A percentile compares a stretch with the other conserved stretches of the same genome.
These are phyloP conservation scores for Cucurbitaria berberidis DNA, from an alignment of 2,329 filamentous ascomycete species.

Conservation along the genomic window DNA sequence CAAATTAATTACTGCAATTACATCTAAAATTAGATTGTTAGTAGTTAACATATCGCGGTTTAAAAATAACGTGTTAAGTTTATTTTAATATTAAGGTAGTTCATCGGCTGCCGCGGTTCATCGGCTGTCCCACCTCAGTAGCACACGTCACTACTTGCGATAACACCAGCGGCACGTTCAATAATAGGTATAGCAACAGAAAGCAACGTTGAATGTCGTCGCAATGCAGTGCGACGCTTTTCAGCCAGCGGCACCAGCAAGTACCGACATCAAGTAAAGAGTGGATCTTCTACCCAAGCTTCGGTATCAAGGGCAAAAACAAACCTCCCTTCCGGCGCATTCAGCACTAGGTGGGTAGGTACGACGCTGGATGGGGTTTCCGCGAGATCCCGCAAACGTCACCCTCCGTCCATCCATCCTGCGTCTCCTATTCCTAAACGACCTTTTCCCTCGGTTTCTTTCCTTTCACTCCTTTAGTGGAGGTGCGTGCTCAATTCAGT, in stretches of 20 bases:
- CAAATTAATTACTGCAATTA: too few species aligned
- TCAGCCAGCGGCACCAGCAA: neutral
- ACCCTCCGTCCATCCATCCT: neutral
- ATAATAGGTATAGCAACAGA: neutral
- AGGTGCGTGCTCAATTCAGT: neutral
- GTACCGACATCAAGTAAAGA: slow-evolving; percentile 1
- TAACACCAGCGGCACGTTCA: neutral
- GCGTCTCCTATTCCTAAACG: neutral
- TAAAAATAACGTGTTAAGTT: too few species aligned
- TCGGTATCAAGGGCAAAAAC: slow-evolving; percentile 1
- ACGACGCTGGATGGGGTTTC: too few species aligned
- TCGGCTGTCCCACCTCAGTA: too few species aligned
- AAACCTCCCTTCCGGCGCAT: slow-evolving; percentile 2
- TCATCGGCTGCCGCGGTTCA: too few species aligned
- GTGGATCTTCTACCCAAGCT: slow-evolving; percentile 3
- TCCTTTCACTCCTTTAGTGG: neutral
- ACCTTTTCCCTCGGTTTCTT: neutral
- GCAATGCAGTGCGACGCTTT: neutral
- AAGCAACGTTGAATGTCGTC: neutral
- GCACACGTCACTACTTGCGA: neutral
- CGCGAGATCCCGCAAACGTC: neutral
- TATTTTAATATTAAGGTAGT: too few species aligned
- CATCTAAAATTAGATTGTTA: too few species aligned
- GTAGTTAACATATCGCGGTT: too few species aligned
- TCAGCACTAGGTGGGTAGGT: neutral